phyloP scores from a whole-genome alignment of 768 basidiomycete genomes.

The Tulasnella sp. region DNA sequence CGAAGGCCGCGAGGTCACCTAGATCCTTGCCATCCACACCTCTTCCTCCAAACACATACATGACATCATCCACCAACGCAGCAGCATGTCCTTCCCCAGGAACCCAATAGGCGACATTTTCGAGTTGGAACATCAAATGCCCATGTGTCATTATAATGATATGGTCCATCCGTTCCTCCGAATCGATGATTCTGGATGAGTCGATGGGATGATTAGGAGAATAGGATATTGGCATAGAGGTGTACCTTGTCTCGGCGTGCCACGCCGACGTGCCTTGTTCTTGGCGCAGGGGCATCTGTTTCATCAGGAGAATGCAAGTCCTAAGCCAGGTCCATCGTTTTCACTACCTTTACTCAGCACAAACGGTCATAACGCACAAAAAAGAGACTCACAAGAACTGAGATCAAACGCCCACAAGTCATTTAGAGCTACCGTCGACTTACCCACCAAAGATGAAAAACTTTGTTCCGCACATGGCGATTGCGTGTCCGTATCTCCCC shows the following conservation, averaged over 20 bases:
- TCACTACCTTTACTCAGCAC: slow-evolving; percentile 38
- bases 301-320: slow-evolving; percentile 33
- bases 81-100: slow-evolving; percentile 95
- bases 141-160: slow-evolving; percentile 99
- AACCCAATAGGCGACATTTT: slow-evolving; percentile 94
- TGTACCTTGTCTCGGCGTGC: slow-evolving; percentile 72
- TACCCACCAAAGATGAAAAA: slow-evolving; percentile 97
- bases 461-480: slow-evolving; percentile 78
- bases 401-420: slow-evolving; percentile 96
- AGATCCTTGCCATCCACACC: slow-evolving; percentile 96
- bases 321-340: slow-evolving; percentile 68
- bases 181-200: slow-evolving; percentile 41
- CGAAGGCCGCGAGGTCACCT: slow-evolving; percentile 90
- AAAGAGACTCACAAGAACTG: slow-evolving; percentile 60
- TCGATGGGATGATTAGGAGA: slow-evolving; percentile 16
- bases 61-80: slow-evolving; percentile 89
- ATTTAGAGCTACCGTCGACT: slow-evolving; percentile 84
- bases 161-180: slow-evolving; percentile 96
- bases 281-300: slow-evolving; percentile 52
- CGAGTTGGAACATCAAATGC: slow-evolving; percentile 69
- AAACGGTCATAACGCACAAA: too few species aligned
- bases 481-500: slow-evolving; percentile 92
- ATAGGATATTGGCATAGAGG: slow-evolving; percentile 39
- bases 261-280: slow-evolving; percentile 87
- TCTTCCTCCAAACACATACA: slow-evolving; percentile 94